These are phyloP conservation scores for Trapa bicornis DNA, from an alignment of 345 rosid species.

Conservation along the genomic window DNA sequence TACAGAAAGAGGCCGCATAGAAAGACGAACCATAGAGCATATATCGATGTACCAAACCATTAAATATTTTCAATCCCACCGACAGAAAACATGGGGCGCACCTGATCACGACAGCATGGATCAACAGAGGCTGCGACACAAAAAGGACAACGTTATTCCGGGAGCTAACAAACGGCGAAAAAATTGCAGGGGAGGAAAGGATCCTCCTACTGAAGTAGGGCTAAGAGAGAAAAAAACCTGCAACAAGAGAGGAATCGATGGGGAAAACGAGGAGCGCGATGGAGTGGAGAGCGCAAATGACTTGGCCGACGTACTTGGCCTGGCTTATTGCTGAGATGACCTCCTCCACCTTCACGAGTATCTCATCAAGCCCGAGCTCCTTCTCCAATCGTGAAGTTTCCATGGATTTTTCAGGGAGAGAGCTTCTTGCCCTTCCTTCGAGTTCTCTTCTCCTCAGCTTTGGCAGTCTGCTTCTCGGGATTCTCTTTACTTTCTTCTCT, in stretches of 20 bases:
- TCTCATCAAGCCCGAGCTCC: slow-evolving; percentile 13
- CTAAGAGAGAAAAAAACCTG: slow-evolving; percentile 26
- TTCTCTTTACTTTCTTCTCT: too few species aligned
- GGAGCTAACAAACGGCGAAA: background rate
- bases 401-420: background rate
- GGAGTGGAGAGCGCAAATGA: slow-evolving; percentile 64
- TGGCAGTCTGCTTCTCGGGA: too few species aligned
- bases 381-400: background rate
- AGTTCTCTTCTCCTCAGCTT: slow-evolving; percentile 78
- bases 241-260: slow-evolving; percentile 37
- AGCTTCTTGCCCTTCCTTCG: slow-evolving; percentile 70
- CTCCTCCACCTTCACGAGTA: slow-evolving; percentile 47
- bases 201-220: background rate
- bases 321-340: slow-evolving; percentile 33
- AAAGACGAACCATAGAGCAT: background rate
- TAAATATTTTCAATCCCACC: background rate
- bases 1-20: background rate
- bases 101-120: slow-evolving; percentile 42
- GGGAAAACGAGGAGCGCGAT: slow-evolving; percentile 67
- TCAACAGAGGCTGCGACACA: slow-evolving; percentile 35
- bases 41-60: background rate
- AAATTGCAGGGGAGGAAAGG: background rate
- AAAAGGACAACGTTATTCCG: background rate
- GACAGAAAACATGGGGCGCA: slow-evolving; percentile 14
- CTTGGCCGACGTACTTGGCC: slow-evolving; percentile 67